Conservation (phyloP, 306 rosid species). For the Medicago arabica region DNA sequence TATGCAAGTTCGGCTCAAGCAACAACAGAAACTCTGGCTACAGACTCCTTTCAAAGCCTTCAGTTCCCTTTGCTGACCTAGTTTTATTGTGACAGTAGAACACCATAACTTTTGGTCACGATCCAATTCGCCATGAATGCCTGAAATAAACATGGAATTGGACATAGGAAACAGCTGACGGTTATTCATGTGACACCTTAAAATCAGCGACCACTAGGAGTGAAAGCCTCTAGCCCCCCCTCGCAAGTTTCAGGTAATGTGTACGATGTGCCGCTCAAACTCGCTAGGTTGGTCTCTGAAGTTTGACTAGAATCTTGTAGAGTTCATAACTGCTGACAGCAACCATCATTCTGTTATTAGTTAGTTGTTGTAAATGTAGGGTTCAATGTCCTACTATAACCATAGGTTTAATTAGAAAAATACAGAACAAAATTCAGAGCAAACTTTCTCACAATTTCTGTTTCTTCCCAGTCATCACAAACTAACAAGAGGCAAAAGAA, state of each 20-base stretch:
- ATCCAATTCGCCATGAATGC: background rate
- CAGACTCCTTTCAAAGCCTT: conserved; percentile 1
- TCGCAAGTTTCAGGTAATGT: background rate
- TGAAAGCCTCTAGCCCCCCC: background rate
- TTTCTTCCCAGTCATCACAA: conserved; percentile 1
- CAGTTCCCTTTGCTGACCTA: conserved; percentile 9
- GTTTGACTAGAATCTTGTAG: background rate
- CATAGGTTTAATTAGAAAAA: conserved; percentile 13
- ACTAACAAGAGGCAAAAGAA: conserved; percentile 30
- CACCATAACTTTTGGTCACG: conserved; percentile 5
- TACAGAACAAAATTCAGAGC: conserved; percentile 15
- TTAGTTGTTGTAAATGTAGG: background rate
- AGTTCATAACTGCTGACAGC: conserved; percentile 4
- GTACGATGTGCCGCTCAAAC: background rate
- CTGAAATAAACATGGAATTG: background rate
- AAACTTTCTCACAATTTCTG: conserved; percentile 3
- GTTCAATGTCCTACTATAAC: background rate
- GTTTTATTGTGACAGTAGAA: background rate
- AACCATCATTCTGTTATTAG: conserved; percentile 2
- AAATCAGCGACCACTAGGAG: background rate
- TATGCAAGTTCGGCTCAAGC: background rate
- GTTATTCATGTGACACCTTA: background rate
- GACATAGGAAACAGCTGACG: background rate
- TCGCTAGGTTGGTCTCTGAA: background rate
- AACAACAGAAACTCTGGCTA: background rate